Conservation (phyloP, 257 asterid species). For the Solanum sitiens region DNA sequence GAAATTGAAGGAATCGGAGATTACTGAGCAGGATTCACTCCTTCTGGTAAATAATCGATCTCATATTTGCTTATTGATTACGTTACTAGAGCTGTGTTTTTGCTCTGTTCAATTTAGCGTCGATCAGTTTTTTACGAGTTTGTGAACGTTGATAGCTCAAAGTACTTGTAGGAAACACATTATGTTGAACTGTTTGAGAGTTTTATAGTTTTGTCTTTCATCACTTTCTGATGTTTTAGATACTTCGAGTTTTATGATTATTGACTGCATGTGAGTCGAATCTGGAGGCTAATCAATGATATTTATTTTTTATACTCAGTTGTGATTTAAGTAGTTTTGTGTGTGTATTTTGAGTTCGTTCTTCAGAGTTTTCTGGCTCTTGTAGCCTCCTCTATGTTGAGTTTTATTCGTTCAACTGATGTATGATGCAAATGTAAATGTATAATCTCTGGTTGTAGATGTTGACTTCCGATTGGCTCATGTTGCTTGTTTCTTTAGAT, state of each 20-base stretch:
- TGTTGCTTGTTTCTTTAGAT: background rate
- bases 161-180: background rate
- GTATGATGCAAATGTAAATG: background rate
- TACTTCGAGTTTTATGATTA: background rate
- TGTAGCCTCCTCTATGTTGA: background rate
- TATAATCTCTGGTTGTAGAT: background rate
- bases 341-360: background rate
- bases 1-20: slow-evolving; percentile 75
- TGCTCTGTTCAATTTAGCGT: background rate
- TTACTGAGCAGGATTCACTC: slow-evolving; percentile 95
- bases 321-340: background rate
- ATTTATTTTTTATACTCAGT: background rate
- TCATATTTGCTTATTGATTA: background rate
- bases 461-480: background rate
- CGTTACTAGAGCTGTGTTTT: background rate
- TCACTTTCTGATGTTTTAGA: background rate
- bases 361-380: background rate
- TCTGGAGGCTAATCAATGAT: background rate
- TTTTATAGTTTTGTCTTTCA: background rate
- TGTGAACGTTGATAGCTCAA: background rate
- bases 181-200: background rate
- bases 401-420: background rate
- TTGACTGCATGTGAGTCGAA: background rate
- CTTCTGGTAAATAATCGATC: slow-evolving; percentile 40
- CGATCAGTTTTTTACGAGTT: background rate